Conservation (phyloP, 2,329 filamentous ascomycete genomes). For the Boeremia exigua region DNA sequence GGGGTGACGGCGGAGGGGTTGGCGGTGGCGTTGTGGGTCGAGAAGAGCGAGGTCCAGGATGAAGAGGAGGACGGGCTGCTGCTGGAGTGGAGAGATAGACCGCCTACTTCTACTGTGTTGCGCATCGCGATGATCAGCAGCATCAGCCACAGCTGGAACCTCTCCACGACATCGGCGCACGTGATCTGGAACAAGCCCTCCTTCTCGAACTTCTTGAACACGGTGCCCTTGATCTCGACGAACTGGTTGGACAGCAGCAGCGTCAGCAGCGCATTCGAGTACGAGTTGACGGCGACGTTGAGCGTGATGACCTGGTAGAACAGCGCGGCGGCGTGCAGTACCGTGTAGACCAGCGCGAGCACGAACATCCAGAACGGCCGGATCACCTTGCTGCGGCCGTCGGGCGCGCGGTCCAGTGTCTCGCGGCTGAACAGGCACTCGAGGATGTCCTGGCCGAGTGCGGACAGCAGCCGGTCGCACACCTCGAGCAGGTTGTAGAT, state of each 20-base stretch:
- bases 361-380: constrained; percentile 91
- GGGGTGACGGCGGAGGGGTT: constrained; percentile 88
- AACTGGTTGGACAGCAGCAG: constrained; percentile 97
- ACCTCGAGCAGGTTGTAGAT: constrained; percentile 98
- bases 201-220: constrained; percentile 99
- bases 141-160: constrained; percentile 98
- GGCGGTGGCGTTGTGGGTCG: constrained; percentile 51
- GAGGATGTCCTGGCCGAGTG: constrained; percentile 92
- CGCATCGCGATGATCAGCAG: constrained; percentile 93
- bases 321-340: constrained; percentile 82
- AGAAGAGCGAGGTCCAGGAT: constrained; percentile 36
- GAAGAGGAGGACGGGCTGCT: neutral
- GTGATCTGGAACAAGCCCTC: constrained; percentile 97
- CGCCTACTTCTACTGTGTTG: constrained; percentile 94
- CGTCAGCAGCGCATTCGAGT: constrained; percentile 93
- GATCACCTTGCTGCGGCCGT: constrained; percentile 89
- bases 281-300: constrained; percentile 98
- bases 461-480: constrained; percentile 85
- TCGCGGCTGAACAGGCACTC: constrained; percentile 95
- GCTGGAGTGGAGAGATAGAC: constrained; percentile 65
- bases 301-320: constrained; percentile 98
- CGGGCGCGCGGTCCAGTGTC: constrained; percentile 83
- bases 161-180: constrained; percentile 94
- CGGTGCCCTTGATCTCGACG: constrained; percentile 96
- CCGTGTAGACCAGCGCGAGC: constrained; percentile 84